Conservation (phyloP, 2,329 filamentous ascomycete species). For the Sarocladiaceae sp. region DNA sequence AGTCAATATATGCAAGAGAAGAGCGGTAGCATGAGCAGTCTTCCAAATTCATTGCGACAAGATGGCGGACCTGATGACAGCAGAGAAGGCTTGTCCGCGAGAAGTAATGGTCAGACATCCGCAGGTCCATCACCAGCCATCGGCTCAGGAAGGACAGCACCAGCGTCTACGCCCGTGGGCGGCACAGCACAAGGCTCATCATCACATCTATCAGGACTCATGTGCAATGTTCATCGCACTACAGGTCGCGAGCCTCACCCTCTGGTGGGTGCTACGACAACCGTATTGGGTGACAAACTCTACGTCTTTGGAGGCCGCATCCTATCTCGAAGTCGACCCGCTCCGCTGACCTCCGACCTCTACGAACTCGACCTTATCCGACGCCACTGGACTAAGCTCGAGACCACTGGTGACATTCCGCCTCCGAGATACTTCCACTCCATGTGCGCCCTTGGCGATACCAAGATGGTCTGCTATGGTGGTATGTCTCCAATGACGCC, state of each 20-base stretch:
- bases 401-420: conserved; percentile 77
- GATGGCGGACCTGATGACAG: conserved; percentile 41
- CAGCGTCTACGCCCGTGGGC: conserved; percentile 22
- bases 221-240: conserved; percentile 73
- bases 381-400: conserved; percentile 88
- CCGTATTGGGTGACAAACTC: conserved; percentile 87
- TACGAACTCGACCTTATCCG: conserved; percentile 90
- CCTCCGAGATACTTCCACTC: conserved; percentile 96
- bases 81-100: conserved; percentile 36
- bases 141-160: conserved; percentile 25
- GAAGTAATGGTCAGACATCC: conserved; percentile 47
- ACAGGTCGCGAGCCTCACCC: conserved; percentile 88
- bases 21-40: conserved; percentile 41
- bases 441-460: conserved; percentile 86
- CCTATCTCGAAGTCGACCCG: conserved; percentile 73
- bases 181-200: conserved; percentile 43
- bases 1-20: conserved; percentile 29
- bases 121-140: conserved; percentile 51
- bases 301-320: conserved; percentile 94
- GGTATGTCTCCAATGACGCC: conserved; percentile 80
- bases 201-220: conserved; percentile 56
- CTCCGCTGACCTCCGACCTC: conserved; percentile 77
- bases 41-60: conserved; percentile 33
- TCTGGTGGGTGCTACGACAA: conserved; percentile 90
- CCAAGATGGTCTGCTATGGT: conserved; percentile 95